Evolutionary conservation across 352 stramenopile genomes (phyloP).

Genomic region (Globisporangium okanoganense): DNA sequence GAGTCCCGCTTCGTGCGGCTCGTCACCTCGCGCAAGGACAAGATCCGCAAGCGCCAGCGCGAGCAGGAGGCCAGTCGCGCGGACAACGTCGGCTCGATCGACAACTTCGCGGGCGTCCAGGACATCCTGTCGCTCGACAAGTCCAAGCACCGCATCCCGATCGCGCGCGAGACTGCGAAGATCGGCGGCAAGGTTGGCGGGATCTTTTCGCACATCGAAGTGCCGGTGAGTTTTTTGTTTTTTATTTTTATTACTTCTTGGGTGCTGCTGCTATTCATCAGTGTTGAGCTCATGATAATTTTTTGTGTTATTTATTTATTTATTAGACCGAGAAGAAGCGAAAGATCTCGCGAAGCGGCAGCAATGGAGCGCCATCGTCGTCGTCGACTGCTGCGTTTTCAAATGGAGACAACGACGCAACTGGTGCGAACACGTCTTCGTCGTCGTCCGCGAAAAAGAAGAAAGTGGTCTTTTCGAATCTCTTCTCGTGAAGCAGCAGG

Average conservation of each 20-base stretch:
- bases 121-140: conserved; percentile 75
- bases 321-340: conserved; percentile 62
- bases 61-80: conserved; percentile 70
- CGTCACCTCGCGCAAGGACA: conserved; percentile 85
- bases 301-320: neutral
- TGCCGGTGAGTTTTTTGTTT: conserved; percentile 33
- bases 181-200: conserved; percentile 69
- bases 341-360: conserved; percentile 24
- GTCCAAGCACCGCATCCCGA: conserved; percentile 60
- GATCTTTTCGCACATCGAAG: conserved; percentile 82
- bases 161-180: conserved; percentile 49
- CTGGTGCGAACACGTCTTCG: conserved; percentile 22
- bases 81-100: conserved; percentile 77
- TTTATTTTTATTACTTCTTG: neutral
- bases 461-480: conserved; percentile 77
- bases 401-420: conserved; percentile 8
- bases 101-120: conserved; percentile 83
- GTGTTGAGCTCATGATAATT: neutral
- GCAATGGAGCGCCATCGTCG: conserved; percentile 1
- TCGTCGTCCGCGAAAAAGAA: conserved; percentile 52
- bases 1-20: conserved; percentile 84
- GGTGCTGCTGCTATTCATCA: neutral
- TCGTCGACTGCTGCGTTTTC: neutral
- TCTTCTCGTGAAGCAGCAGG: conserved; percentile 45
- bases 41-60: conserved; percentile 83